Base-by-base conservation (phyloP, 805 yeast genomes). In the Starmerella khaoyaiensis region DNA sequence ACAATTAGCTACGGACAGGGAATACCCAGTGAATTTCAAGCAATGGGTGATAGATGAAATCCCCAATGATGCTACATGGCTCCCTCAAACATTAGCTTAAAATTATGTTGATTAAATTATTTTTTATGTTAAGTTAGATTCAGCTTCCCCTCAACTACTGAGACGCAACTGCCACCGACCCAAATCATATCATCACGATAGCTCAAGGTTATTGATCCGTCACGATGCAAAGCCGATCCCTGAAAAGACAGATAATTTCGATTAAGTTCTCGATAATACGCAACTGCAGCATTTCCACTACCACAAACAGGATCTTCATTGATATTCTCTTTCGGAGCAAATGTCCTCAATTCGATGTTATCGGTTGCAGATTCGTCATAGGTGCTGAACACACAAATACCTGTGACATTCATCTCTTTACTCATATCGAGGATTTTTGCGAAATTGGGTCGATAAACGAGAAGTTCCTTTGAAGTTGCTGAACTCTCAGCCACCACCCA, bases 211-310 rank as follows among this genome's bases (percentile, higher is more conserved):
- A 49, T 28, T 5, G 27, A 19, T 9, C 49, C 49, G 6, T 33
- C 24, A 25, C 53, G 44, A 15, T 31, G 36, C 10, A 44, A 24
- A 11, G 45, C 45, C 3, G 44, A 23, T 3, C 53, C 53, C 24
- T 49, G 53, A 24, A 21, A 36, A 0, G 45, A 38, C 4, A 12
- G n/a, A 32, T 49, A 49, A 2, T 23, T 34, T 16, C 15, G 21
- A 9, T 12, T 18, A 25, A 37, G 20, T 12, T 14, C 15, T 21
- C 33, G 36, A 29, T 41, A 40, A 10, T 27, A 35, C 3, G 52
- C 52, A 3, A 49, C 46, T 1, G 51, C 46, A 2, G 49, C 52
- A 29, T 49, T 48, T 6, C 51, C 48, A 23, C 51, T 47, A 8
- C 53, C 52, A 21, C 50, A 44, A 2, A 46, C 50, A 8, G 48